These are phyloP conservation scores for Daedaleopsis sinensis DNA, from an alignment of 768 basidiomycete genomes.

Conservation along the genomic window DNA sequence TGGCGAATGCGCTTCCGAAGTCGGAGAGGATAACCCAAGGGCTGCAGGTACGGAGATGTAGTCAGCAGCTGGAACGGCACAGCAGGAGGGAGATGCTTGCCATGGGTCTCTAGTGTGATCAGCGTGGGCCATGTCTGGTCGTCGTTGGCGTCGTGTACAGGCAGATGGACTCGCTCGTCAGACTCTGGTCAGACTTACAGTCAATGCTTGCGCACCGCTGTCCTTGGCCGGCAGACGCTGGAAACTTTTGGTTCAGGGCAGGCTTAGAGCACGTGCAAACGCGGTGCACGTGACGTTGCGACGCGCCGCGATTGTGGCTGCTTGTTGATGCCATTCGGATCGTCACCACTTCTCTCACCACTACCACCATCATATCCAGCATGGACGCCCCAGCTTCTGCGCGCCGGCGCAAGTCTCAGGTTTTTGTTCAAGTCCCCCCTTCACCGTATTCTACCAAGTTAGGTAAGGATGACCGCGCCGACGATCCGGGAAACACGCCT, in stretches of 20 bases:
- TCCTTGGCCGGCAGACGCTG: conserved; percentile 5
- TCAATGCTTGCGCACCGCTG: conserved; percentile 1
- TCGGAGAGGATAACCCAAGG: conserved; percentile 99
- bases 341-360: conserved; percentile 26
- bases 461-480: conserved; percentile 5
- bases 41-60: conserved; percentile 44
- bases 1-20: conserved; percentile 96
- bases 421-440: conserved; percentile 63
- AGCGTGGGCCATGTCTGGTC: conserved; percentile 71
- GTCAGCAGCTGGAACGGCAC: not conserved
- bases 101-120: conserved; percentile 96
- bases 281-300: conserved; percentile 21
- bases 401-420: conserved; percentile 36
- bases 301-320: conserved; percentile 23
- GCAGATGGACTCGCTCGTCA: conserved; percentile 7
- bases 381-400: conserved; percentile 8
- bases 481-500: conserved; percentile 29
- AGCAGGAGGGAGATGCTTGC: conserved; percentile 41
- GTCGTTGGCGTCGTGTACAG: conserved; percentile 19
- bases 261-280: conserved; percentile 22
- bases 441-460: conserved; percentile 40
- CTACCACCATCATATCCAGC: conserved; percentile 20
- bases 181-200: no score
- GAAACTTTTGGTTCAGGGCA: conserved; percentile 24
- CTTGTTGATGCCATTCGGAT: conserved; percentile 4